A percentile compares a stretch with the other conserved stretches of the same genome.
Evolutionary conservation across 129 eudicot genomes (phyloP).

Genomic region (Glebionis coronaria): DNA sequence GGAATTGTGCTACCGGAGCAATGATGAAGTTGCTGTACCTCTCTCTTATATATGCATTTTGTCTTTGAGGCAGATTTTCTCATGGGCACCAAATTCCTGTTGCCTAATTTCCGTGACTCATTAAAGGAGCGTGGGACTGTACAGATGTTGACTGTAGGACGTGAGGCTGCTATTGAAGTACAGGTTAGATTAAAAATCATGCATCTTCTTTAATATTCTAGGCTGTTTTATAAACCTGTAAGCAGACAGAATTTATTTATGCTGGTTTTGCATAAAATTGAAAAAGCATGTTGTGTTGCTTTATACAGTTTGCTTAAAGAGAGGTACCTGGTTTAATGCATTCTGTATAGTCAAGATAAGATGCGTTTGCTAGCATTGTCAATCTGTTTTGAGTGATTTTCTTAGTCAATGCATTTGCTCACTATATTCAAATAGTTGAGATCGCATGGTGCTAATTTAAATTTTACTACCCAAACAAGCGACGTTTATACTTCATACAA

Average conservation of each 20-base stretch:
- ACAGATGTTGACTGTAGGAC: constrained; percentile 89
- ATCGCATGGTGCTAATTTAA: no score
- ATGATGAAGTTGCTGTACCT: constrained; percentile 49
- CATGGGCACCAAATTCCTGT: constrained; percentile 59
- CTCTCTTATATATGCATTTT: constrained; percentile 45
- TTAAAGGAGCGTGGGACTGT: constrained; percentile 86
- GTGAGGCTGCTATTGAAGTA: constrained; percentile 98
- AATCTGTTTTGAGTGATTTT: no score
- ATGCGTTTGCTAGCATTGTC: no score
- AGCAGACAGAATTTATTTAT: not conserved
- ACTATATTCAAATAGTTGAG: no score
- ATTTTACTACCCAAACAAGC: no score
- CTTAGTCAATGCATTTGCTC: no score
- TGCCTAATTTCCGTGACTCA: constrained; percentile 88
- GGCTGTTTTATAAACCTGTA: constrained; percentile 1
- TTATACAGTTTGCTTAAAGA: no score
- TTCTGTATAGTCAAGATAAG: no score
- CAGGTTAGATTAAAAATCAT: constrained; percentile 48
- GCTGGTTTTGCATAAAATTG: no score
- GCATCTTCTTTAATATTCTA: constrained; percentile 4
- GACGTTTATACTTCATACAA: no score
- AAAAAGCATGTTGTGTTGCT: no score
- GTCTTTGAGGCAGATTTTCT: constrained; percentile 80
- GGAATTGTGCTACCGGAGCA: constrained; percentile 44
- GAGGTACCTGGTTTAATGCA: no score